Conservation (phyloP, 176 grass and related monocot species). For the Zoysia pacifica region DNA sequence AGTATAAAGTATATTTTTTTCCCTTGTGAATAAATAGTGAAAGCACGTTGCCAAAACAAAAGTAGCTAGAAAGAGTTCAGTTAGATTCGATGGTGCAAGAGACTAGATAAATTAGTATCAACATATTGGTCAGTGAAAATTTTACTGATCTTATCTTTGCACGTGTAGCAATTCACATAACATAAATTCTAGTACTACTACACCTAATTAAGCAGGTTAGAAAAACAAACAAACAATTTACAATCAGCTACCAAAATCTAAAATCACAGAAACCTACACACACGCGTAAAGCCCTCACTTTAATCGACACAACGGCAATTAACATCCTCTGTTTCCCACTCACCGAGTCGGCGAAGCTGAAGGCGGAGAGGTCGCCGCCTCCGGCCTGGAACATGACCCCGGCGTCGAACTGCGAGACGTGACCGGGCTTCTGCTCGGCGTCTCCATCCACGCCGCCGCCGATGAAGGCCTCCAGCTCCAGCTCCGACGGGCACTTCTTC, state of each 20-base stretch:
- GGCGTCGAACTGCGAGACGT: slow-evolving; percentile 10
- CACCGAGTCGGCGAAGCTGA: slow-evolving; percentile 46
- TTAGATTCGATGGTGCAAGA: not conserved
- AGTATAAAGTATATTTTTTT: too few relatives aligned
- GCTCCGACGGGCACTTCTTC: slow-evolving; percentile 80
- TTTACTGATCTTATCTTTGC: not conserved
- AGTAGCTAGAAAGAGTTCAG: not conserved
- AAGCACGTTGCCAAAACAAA: slow-evolving; percentile 2
- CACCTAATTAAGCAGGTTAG: not conserved
- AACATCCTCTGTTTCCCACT: slow-evolving; percentile 18
- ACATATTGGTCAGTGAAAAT: not conserved
- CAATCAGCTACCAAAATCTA: not conserved
- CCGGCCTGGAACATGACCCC: slow-evolving; percentile 5
- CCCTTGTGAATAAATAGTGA: too few relatives aligned
- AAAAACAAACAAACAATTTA: not conserved
- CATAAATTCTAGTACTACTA: not conserved
- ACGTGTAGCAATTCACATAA: not conserved
- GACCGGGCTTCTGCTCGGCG: slow-evolving; percentile 33
- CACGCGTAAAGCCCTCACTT: not conserved
- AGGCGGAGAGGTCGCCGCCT: slow-evolving; percentile 28
- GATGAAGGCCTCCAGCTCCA: slow-evolving; percentile 65
- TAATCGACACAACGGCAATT: not conserved
- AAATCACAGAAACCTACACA: not conserved
- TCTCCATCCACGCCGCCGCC: not conserved
- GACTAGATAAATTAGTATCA: not conserved